Evolutionary conservation across 306 rosid genomes (phyloP).

Genomic region (Gastrolobium bilobum): DNA sequence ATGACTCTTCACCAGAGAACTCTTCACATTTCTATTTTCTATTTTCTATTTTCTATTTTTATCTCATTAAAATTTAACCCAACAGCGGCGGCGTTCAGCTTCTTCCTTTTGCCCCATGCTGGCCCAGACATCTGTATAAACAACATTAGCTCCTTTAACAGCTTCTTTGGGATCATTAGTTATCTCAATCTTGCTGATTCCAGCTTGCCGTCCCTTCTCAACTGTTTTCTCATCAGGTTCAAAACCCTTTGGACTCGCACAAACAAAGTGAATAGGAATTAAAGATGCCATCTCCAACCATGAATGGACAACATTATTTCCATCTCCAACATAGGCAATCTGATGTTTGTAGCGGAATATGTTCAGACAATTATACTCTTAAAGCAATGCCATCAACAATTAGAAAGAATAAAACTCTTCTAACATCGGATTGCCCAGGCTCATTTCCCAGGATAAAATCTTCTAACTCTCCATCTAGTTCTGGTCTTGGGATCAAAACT

Average conservation of each 20-base stretch:
- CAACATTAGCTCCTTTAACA: conserved; percentile 77
- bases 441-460: too few relatives aligned
- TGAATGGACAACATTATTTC: conserved; percentile 90
- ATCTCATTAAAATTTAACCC: too few relatives aligned
- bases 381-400: conserved; percentile 17
- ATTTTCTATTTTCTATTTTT: too few relatives aligned
- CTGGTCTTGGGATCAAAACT: too few relatives aligned
- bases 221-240: conserved; percentile 80
- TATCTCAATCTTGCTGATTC: conserved; percentile 89
- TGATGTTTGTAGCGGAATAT: conserved; percentile 35
- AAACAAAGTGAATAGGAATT: conserved; percentile 83
- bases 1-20: too few relatives aligned
- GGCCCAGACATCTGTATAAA: conserved; percentile 88
- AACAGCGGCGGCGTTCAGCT: conserved; percentile 69
- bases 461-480: too few relatives aligned
- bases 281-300: conserved; percentile 88
- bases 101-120: conserved; percentile 96
- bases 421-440: too few relatives aligned
- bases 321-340: conserved; percentile 94
- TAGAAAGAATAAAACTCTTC: not conserved
- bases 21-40: too few relatives aligned
- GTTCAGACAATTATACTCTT: conserved; percentile 29
- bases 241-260: conserved; percentile 86
- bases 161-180: conserved; percentile 83
- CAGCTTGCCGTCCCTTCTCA: conserved; percentile 74